These are phyloP conservation scores for Amylocystis lapponica DNA, from an alignment of 768 basidiomycete genomes.

Conservation along the genomic window DNA sequence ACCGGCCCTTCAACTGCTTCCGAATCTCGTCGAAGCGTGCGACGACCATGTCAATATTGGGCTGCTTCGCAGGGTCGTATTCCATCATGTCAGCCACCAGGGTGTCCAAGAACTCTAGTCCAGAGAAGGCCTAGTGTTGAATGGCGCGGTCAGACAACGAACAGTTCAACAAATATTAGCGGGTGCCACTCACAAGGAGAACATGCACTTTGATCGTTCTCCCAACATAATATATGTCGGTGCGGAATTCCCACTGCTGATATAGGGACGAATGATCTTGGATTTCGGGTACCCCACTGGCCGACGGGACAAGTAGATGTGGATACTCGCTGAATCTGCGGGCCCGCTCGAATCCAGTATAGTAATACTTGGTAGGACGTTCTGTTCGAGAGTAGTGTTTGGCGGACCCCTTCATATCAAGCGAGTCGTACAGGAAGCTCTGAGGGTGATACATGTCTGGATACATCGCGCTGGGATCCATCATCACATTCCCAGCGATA, in stretches of 20 bases:
- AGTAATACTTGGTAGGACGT: slow-evolving; percentile 20
- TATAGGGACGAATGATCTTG: background rate
- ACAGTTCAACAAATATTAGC: slow-evolving; percentile 4
- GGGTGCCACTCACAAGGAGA: slow-evolving; percentile 4
- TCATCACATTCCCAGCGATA: slow-evolving; percentile 12
- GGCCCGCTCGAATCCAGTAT: slow-evolving; percentile 18
- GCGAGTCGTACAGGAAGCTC: background rate
- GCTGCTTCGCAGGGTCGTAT: slow-evolving; percentile 26
- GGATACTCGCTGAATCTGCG: slow-evolving; percentile 15
- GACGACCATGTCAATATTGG: slow-evolving; percentile 25
- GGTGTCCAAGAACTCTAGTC: slow-evolving; percentile 25
- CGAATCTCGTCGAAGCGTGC: slow-evolving; percentile 22
- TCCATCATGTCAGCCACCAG: slow-evolving; percentile 29
- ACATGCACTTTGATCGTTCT: slow-evolving; percentile 7
- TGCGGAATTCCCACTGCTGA: slow-evolving; percentile 8
- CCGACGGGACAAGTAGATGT: no score
- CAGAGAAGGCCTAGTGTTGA: no score
- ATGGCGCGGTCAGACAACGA: no score
- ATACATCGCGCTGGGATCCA: slow-evolving; percentile 8
- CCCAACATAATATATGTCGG: slow-evolving; percentile 15
- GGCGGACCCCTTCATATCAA: slow-evolving; percentile 12
- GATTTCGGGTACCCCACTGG: slow-evolving; percentile 17
- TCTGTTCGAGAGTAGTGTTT: slow-evolving; percentile 18
- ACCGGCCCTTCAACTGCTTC: slow-evolving; percentile 13
- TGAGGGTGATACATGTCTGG: slow-evolving; percentile 7